Evolutionary conservation across 2,329 filamentous ascomycete species (phyloP), one percentile per base, ranked within the genome.

Genomic region (Celoporthe dispersa): DNA sequence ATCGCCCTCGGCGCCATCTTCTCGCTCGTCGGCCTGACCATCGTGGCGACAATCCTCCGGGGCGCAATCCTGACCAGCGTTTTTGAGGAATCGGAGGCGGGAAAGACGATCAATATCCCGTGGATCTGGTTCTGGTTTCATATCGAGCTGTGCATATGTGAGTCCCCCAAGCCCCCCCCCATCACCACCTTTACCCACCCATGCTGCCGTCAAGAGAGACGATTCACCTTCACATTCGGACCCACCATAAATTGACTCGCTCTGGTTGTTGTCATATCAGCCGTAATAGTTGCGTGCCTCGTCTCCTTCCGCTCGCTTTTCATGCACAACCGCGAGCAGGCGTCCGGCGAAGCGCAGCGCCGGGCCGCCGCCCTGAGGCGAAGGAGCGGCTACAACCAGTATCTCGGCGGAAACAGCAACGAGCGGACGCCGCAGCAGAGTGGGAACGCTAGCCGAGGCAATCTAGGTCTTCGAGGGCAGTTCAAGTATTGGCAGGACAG

Each of bases 41-140:
- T 71, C 3, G 70, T 70, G 9, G 70, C 70, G 44, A 70, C 70
- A 7, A 67, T 71, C 22, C 70, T 71, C 1, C 64, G 70, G 2
- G 70, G 70, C 1, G 70, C 70, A 1, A 48, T 71, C 19, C n/a
- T 71, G 16, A 71, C 68, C 9, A 68, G 69, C 11, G 70, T 71
- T 0, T 71, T 71, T 12, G 62, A 69, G n/a, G 41, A 67, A 16
- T 70, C 70, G 1, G 66, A 59, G 11, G 5, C 55, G 9, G 70
- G 70, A 1, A 70, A 66, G 31, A 71, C 70, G 1, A 70, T 71
- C 37, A 71, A 71, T 51, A 70, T 71, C 33, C 70, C 70, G 1
- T 71, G 70, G 70, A 68, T 71, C n/a, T 71, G 70, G 70, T 71
- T 71, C 44, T 71, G 70, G 70, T 71, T 71, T 4, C 70, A 71